Evolutionary conservation across 306 rosid genomes (phyloP).

Genomic region (Cercis canadensis): DNA sequence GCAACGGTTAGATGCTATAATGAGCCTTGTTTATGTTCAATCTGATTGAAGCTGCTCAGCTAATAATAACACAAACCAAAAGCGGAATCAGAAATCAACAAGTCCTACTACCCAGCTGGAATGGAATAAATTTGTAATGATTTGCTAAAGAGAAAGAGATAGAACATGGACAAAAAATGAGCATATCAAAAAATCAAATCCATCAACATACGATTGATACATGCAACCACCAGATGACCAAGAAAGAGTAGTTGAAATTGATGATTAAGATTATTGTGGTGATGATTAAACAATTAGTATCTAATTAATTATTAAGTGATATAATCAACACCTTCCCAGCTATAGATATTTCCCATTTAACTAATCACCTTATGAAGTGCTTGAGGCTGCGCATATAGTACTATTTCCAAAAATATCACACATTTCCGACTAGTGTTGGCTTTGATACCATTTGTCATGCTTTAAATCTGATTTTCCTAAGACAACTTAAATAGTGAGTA

Average conservation of each 20-base stretch:
- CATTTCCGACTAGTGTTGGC: too few relatives aligned
- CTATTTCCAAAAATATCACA: too few relatives aligned
- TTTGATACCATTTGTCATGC: too few relatives aligned
- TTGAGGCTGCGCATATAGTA: too few relatives aligned
- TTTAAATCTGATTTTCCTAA: too few relatives aligned
- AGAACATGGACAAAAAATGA: constrained; percentile 21
- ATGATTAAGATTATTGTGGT: background rate
- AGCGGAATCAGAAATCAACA: background rate
- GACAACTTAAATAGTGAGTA: too few relatives aligned
- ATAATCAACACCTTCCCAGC: background rate
- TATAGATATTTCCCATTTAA: background rate
- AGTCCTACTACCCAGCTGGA: background rate
- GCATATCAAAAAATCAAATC: constrained; percentile 27
- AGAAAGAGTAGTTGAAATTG: constrained; percentile 24
- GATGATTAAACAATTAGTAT: background rate
- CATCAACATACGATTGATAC: constrained; percentile 25
- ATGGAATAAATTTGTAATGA: background rate
- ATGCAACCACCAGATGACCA: constrained; percentile 19
- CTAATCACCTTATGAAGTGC: background rate
- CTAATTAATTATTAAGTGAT: background rate
- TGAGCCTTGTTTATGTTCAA: too few relatives aligned
- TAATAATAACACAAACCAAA: background rate
- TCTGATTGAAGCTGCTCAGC: background rate
- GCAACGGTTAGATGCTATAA: too few relatives aligned
- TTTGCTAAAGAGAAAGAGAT: background rate